Percentiles rank a stretch among this genome's conserved stretches.
Conservation (phyloP, 2,329 filamentous ascomycete species). For the Phaeoacremonium minimum region DNA sequence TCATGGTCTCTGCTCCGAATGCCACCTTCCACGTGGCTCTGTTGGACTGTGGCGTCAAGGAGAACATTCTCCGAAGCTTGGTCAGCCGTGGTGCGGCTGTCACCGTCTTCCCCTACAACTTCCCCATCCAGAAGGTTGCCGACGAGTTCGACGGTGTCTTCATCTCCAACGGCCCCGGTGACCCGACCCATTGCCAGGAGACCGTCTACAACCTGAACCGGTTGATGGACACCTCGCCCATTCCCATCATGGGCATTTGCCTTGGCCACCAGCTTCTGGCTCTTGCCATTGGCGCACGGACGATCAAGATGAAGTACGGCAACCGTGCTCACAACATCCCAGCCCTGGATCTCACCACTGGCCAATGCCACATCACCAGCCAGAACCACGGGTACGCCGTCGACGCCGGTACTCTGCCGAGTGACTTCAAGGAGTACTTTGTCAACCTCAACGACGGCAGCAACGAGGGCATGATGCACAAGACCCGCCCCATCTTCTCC, state of each 20-base stretch:
- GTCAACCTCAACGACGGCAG: conserved; percentile 96
- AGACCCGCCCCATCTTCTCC: conserved; percentile 92
- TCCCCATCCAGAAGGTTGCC: conserved; percentile 96
- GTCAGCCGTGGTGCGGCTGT: conserved; percentile 88
- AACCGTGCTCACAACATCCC: conserved; percentile 99
- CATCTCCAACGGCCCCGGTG: conserved; percentile 97
- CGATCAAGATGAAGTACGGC: conserved; percentile 98
- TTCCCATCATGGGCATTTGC: conserved; percentile 97
- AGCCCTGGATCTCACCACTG: conserved; percentile 87
- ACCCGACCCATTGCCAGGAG: conserved; percentile 93
- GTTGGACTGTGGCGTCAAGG: conserved; percentile 98
- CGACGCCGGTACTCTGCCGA: conserved; percentile 74
- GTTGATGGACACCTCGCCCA: conserved; percentile 84
- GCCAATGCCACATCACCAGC: conserved; percentile 96
- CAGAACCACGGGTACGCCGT: conserved; percentile 99
- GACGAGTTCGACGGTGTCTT: conserved; percentile 98
- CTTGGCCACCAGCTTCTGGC: conserved; percentile 95
- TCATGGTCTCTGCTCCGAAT: conserved; percentile 82
- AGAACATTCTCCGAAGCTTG: conserved; percentile 96
- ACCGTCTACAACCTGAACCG: conserved; percentile 90
- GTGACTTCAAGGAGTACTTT: conserved; percentile 96
- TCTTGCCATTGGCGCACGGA: conserved; percentile 80
- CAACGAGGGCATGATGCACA: conserved; percentile 91
- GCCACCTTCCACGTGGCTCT: conserved; percentile 88
- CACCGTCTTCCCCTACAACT: conserved; percentile 94